Base-by-base conservation (phyloP, 306 rosid genomes). In the Sphenostylis stenocarpa region DNA sequence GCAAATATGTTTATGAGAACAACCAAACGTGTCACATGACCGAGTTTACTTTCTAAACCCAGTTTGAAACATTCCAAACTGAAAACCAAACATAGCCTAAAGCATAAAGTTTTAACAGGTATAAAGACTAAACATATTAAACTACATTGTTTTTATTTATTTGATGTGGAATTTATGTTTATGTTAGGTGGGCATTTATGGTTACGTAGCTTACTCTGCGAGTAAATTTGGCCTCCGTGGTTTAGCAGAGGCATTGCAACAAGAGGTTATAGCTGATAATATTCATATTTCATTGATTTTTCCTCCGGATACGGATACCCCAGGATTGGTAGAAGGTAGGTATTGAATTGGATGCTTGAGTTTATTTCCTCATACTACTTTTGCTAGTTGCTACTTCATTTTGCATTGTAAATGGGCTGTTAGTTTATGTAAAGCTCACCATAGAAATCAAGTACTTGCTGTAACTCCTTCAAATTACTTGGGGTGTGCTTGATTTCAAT, bases 281-380 rank as follows among this genome's bases (percentile, higher is more conserved):
- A 95, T 95, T 83, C 94, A 90, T 34, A 79, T 95, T 56, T 95
- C 97, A 64, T 84, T 95, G 16, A 84, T 95, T 51, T 92, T 89
- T 68, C 98, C 98, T 72, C 98, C 98, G 0, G 98, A 92, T 64
- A 95, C 97, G 0, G 93, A 95, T 69, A 95, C 98, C 74, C 98
- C 98, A 13, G 97, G 97, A 19, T 43, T 89, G 3, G 76, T 16
- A 6, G 90, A 90, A 90, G 98, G 98, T 94, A 4, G 6, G 6
- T 29, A 83, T 44, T 75, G 3, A 45, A 5, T 41, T 72, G 36
- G 61, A 23, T 56, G n/a, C 28, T 74, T 49, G 31, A 43, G 49
- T 47, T 77, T 67, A 41, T 70, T 64, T 72, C 63, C 16, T 67
- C 36, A 20, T 26, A 15, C 62, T 12, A 15, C 67, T 55, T 69